Base-by-base conservation (phyloP, 129 eudicot genomes). In the Apium graveolens region DNA sequence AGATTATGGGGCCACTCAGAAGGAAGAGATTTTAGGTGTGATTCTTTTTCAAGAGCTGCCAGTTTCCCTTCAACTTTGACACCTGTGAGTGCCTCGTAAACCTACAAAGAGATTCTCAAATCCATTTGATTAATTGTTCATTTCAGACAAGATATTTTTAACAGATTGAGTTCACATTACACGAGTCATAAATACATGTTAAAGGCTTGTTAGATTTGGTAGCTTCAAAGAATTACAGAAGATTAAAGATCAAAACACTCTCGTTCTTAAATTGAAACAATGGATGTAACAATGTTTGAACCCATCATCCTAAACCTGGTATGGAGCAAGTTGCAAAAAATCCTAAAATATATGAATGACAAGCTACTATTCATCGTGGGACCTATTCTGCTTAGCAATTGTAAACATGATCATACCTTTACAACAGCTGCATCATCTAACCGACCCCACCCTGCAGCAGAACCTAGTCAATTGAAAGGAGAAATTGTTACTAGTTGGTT, bases 361-460 rank as follows among this genome's bases (percentile, higher is more conserved):
- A 72, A n/a, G 18, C 76, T 72, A 41, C 76, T 2, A 21, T 71
- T 71, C 51, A 38, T 53, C 35, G 4, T 9, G 21, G 24, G 10
- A n/a, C 32, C 76, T 39, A 41, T 39, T 72, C 35, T 41, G 20
- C 53, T n/a, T n/a, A 27, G 26, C 34, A 27, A 43, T 7, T 26
- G 60, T 41, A 42, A 27, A 43, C 16, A n/a, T 32, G 82, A 32
- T 49, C 79, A 69, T 86, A 96, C 97, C 97, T 96, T 96, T 11
- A 96, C 99, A 82, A 96, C 97, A 83, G 97, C 92, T 70, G 99
- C 84, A 92, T 96, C 99, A 83, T 96, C 99, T 57, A 96, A 74
- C 26, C 90, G 86, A 79, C 99, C 99, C 99, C 99, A 96, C 73
- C 99, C 99, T 81, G 99, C 95, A 82, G 97, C 99, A 75, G 99